Evolutionary conservation across 495 filamentous ascomycete genomes (phyloP).

Genomic region (Chaetomidium leptoderma): DNA sequence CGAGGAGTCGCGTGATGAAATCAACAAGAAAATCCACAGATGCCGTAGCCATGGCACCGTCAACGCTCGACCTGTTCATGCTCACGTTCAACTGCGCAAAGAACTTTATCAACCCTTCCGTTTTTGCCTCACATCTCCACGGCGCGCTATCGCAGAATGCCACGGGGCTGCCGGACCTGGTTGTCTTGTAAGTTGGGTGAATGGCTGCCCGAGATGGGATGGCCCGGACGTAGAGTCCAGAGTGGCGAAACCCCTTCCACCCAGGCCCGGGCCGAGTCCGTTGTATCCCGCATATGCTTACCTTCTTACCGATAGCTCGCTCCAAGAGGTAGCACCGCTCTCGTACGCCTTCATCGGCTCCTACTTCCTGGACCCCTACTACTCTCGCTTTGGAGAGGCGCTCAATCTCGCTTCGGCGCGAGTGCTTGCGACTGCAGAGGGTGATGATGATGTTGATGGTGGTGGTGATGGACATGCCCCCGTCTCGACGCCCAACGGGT

Average conservation of each 20-base stretch:
- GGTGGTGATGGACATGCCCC: conserved; percentile 16
- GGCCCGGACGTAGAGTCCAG: background rate
- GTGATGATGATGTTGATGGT: no score
- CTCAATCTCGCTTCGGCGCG: conserved; percentile 59
- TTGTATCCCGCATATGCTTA: background rate
- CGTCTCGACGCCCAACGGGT: background rate
- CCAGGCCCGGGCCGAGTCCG: background rate
- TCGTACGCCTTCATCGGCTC: conserved; percentile 82
- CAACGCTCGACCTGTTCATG: conserved; percentile 58
- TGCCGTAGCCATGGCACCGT: conserved; percentile 27
- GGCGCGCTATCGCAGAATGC: conserved; percentile 56
- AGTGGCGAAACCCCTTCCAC: background rate
- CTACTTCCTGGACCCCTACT: conserved; percentile 70
- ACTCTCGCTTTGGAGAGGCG: conserved; percentile 60
- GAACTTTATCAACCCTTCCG: conserved; percentile 55
- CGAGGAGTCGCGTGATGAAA: conserved; percentile 1
- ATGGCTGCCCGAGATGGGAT: background rate
- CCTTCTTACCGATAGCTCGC: conserved; percentile 44
- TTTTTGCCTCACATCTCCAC: conserved; percentile 69
- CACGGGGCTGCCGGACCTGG: conserved; percentile 56
- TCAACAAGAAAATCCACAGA: background rate
- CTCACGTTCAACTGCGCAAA: conserved; percentile 89
- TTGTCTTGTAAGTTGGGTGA: conserved; percentile 51
- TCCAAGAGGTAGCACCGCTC: conserved; percentile 89
- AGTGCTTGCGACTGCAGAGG: conserved; percentile 11